Conservation (phyloP, 352 stramenopile genomes). For the Pythium guiyangense region DNA sequence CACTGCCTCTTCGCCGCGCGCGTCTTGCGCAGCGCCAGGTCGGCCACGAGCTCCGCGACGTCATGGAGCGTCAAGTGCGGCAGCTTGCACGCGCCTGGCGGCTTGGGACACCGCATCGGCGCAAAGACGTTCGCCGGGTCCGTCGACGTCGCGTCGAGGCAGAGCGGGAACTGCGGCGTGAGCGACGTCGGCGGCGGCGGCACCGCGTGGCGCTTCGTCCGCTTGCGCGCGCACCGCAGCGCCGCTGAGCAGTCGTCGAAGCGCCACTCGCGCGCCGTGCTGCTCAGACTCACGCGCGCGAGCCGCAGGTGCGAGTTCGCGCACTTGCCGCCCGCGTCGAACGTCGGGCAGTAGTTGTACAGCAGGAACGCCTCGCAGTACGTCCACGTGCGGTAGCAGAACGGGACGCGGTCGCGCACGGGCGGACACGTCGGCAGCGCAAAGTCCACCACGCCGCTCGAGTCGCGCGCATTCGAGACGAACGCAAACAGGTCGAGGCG, state of each 20-base stretch:
- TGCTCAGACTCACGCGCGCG: background rate
- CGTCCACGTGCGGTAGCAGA: slow-evolving; percentile 49
- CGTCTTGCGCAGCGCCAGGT: slow-evolving; percentile 27
- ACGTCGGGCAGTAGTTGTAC: slow-evolving; percentile 30
- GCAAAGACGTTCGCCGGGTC: slow-evolving; percentile 13
- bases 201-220: no score
- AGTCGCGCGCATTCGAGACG: slow-evolving; percentile 1
- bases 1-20: slow-evolving; percentile 16
- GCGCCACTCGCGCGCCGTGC: slow-evolving; percentile 17
- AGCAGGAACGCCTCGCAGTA: slow-evolving; percentile 53
- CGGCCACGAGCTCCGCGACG: slow-evolving; percentile 46
- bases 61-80: slow-evolving; percentile 49
- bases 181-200: no score
- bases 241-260: slow-evolving; percentile 36
- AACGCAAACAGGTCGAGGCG: slow-evolving; percentile 6
- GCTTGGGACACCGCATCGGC: slow-evolving; percentile 43
- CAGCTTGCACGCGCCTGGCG: slow-evolving; percentile 24
- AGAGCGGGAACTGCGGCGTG: slow-evolving; percentile 36
- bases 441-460: slow-evolving; percentile 4
- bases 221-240: no score
- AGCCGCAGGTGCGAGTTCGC: slow-evolving; percentile 33
- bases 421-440: slow-evolving; percentile 42
- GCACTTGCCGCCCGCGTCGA: slow-evolving; percentile 29
- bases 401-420: slow-evolving; percentile 39
- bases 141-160: slow-evolving; percentile 17